Evolutionary conservation across 169 alveolate genomes (phyloP), one percentile per base, ranked within the genome.

Genomic region (Babesia bigemina): DNA sequence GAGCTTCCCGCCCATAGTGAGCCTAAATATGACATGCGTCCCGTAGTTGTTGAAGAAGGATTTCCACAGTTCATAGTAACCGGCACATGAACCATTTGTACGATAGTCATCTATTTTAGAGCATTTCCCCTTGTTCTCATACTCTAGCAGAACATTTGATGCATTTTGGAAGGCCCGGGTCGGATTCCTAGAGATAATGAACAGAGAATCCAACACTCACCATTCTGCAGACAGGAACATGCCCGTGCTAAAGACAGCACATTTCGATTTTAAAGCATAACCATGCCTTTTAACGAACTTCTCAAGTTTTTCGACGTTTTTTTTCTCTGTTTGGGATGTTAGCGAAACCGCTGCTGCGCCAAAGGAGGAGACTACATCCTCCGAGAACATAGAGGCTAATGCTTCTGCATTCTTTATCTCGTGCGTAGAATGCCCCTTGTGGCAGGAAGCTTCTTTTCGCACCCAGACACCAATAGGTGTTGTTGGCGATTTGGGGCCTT

Each of bases 161-260:
- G 76, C 76, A 21, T 55, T 67, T 8, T 45, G 24, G 55, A 67
- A 67, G 28, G 66, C 76, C 36, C 58, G 6, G 10, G 63, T 67
- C n/a, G 50, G 58, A 26, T 67, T 42, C 76, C 76, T 67, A 24
- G 33, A 67, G 12, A 44, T 67, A 2, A 26, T 67, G 17, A 10
- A 24, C 2, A 2, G 13, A 42, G 12, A 17, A 53, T 14, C 10
- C 22, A 6, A 19, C 28, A n/a, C 59, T 63, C 24, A 82, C 89
- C 86, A 82, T 56, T 75, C 63, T 14, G 39, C 12, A 28, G 89
- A 73, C 49, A 82, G 67, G 16, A 82, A 16, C 81, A 85, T 82
- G 17, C 92, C 92, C 10, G 84, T 67, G 42, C 87, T 72, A 57
- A 84, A 83, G 42, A 76, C 56, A 24, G 82, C 84, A 62, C 91